phyloP scores from a whole-genome alignment of 192 early-diverging fungal genomes.

The Coemansia sp. region DNA sequence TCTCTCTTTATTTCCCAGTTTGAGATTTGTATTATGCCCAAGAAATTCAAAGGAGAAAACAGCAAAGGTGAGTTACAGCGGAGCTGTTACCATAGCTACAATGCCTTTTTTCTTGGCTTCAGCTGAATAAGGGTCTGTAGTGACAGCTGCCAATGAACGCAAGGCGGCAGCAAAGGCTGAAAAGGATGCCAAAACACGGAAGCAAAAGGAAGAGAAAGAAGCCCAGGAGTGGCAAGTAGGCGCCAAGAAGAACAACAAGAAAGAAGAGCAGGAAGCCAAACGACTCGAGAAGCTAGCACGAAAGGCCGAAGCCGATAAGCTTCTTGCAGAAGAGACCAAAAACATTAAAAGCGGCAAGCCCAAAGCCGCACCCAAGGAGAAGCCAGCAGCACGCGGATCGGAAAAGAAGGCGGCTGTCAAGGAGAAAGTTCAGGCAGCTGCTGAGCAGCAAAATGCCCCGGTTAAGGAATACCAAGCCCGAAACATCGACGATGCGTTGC shows the following conservation, averaged over 20 bases:
- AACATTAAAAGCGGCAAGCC: constrained; percentile 23
- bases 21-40: constrained; percentile 38
- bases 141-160: constrained; percentile 67
- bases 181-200: constrained; percentile 54
- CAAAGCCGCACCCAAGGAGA: constrained; percentile 11
- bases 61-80: constrained; percentile 44
- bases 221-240: constrained; percentile 64
- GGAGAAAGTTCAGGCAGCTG: constrained; percentile 6
- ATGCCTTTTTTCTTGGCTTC: background rate
- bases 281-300: constrained; percentile 49
- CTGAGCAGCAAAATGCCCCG: constrained; percentile 4
- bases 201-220: constrained; percentile 59
- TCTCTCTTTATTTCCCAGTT: background rate
- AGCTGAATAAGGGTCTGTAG: constrained; percentile 24
- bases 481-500: constrained; percentile 84
- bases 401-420: constrained; percentile 25
- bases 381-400: constrained; percentile 12
- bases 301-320: constrained; percentile 62
- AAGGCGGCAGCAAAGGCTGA: constrained; percentile 68
- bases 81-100: background rate
- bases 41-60: constrained; percentile 59
- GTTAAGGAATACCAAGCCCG: constrained; percentile 73
- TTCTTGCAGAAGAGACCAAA: constrained; percentile 63
- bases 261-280: constrained; percentile 61
- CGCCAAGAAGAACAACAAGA: constrained; percentile 62